phyloP scores from a whole-genome alignment of 164 flowering plant genomes.

The Platanus orientalis region DNA sequence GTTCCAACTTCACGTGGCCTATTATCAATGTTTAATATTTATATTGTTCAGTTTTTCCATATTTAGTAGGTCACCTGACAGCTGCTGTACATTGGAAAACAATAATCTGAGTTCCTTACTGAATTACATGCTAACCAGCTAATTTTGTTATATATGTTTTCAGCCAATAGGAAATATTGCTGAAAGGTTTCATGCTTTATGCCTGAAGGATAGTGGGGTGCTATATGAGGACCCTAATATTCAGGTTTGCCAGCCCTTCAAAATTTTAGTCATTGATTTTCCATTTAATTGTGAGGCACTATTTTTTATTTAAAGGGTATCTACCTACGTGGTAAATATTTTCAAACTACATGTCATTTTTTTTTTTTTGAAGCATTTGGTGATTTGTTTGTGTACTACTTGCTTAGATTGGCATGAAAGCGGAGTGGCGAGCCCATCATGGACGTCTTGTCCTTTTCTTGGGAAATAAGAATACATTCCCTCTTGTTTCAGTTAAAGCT shows the following conservation, averaged over 20 bases:
- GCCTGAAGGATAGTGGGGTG: slow-evolving; percentile 96
- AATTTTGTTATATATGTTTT: slow-evolving; percentile 18
- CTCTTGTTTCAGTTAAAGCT: slow-evolving; percentile 83
- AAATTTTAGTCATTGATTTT: neutral
- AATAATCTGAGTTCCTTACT: neutral
- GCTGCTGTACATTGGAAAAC: neutral
- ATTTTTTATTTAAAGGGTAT: neutral
- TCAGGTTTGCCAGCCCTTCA: slow-evolving; percentile 50
- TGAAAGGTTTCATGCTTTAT: slow-evolving; percentile 81
- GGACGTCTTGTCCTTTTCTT: slow-evolving; percentile 94
- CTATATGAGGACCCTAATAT: slow-evolving; percentile 88
- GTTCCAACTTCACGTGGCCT: no score
- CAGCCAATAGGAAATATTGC: slow-evolving; percentile 93
- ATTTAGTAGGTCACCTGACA: neutral
- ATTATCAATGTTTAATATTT: no score
- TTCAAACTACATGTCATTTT: neutral
- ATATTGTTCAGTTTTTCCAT: neutral
- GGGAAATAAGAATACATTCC: slow-evolving; percentile 91
- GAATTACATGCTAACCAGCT: neutral
- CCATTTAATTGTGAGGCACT: neutral
- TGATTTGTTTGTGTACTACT: slow-evolving; percentile 2
- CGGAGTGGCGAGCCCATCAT: slow-evolving; percentile 92
- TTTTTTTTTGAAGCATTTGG: neutral
- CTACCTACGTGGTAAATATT: neutral
- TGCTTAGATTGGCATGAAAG: slow-evolving; percentile 85